Evolutionary conservation across 768 basidiomycete species (phyloP).

Genomic region (Boletus rubroflammeus): DNA sequence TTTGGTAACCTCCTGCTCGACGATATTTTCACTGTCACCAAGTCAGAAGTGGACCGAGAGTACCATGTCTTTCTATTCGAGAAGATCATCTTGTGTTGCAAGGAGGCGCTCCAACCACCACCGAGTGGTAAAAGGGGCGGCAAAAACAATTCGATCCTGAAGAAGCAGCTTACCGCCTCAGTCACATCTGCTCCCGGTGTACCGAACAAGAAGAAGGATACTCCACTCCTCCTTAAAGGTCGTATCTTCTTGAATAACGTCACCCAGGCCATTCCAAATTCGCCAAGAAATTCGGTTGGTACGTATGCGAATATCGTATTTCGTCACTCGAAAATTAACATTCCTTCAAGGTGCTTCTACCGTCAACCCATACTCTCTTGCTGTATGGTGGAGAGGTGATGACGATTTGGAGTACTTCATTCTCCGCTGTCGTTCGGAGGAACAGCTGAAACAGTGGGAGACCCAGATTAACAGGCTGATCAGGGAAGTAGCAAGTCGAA

Average conservation of each 20-base stretch:
- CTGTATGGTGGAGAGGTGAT: constrained; percentile 94
- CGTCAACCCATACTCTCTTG: constrained; percentile 69
- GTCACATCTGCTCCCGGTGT: constrained; percentile 47
- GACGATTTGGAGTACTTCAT: constrained; percentile 93
- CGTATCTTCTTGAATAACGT: constrained; percentile 97
- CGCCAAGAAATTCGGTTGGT: constrained; percentile 60
- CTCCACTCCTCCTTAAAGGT: constrained; percentile 87
- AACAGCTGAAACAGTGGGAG: constrained; percentile 93
- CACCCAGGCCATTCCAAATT: constrained; percentile 67
- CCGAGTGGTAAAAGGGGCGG: constrained; percentile 62
- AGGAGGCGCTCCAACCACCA: constrained; percentile 68
- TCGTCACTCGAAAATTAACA: not conserved
- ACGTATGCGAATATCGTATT: constrained; percentile 29
- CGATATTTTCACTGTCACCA: constrained; percentile 93
- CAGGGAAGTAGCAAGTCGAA: constrained; percentile 65
- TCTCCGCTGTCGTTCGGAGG: constrained; percentile 87
- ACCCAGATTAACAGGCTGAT: constrained; percentile 84
- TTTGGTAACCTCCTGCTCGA: constrained; percentile 94
- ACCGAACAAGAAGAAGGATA: constrained; percentile 68
- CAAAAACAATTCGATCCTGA: constrained; percentile 87
- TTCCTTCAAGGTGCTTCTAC: constrained; percentile 40
- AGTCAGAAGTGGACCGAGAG: constrained; percentile 93
- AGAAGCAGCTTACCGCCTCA: constrained; percentile 65
- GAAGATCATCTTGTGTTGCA: constrained; percentile 98
- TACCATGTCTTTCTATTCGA: constrained; percentile 99